Conservation (phyloP, 2,329 filamentous ascomycete genomes). For the Pyrenophora teres region DNA sequence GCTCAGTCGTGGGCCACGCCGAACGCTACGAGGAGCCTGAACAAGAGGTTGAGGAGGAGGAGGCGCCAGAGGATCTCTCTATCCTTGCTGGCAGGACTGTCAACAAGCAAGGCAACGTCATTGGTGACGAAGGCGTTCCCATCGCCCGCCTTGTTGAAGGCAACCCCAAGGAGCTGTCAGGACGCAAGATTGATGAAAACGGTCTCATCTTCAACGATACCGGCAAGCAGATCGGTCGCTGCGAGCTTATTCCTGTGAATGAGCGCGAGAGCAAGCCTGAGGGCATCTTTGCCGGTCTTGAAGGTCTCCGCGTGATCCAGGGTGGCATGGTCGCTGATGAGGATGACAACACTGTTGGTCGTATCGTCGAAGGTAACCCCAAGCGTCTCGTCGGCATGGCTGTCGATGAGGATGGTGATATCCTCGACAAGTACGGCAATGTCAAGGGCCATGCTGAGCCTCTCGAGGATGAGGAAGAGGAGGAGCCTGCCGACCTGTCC, state of each 20-base stretch:
- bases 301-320: conserved; percentile 54
- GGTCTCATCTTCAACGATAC: conserved; percentile 74
- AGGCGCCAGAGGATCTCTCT: conserved; percentile 52
- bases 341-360: conserved; percentile 57
- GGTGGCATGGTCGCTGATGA: conserved; percentile 57
- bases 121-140: conserved; percentile 56
- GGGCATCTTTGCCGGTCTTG: conserved; percentile 56
- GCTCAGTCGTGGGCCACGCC: conserved; percentile 57
- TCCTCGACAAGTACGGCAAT: conserved; percentile 66
- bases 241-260: conserved; percentile 69
- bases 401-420: conserved; percentile 67
- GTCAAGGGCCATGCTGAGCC: conserved; percentile 65
- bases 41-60: conserved; percentile 53
- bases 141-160: conserved; percentile 70
- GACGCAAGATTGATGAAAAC: conserved; percentile 72
- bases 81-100: conserved; percentile 53
- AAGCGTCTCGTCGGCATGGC: conserved; percentile 64
- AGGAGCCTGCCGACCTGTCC: conserved; percentile 55
- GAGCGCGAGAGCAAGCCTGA: conserved; percentile 61
- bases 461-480: conserved; percentile 51
- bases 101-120: conserved; percentile 58
- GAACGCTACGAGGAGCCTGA: conserved; percentile 69
- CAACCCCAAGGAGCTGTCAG: conserved; percentile 65
- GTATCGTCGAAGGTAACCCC: conserved; percentile 62
- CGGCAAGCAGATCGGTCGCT: conserved; percentile 71